A percentile compares a stretch with the other conserved stretches of the same genome.
Evolutionary conservation across 2,329 filamentous ascomycete species (phyloP).

Genomic region (Claviceps sp.): DNA sequence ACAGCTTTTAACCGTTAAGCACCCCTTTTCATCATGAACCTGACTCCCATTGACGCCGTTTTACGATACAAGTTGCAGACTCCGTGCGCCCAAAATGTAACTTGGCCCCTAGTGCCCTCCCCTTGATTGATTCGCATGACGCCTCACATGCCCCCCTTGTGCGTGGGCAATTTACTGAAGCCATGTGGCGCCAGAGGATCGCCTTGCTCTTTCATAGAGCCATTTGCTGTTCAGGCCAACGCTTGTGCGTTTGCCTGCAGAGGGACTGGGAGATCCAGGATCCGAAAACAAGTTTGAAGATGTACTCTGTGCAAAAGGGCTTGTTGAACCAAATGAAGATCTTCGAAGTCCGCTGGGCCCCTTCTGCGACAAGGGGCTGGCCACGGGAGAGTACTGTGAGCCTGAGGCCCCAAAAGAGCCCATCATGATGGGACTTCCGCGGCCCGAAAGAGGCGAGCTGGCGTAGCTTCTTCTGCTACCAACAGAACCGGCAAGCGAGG

Average conservation of each 20-base stretch:
- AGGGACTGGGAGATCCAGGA: slow-evolving; percentile 58
- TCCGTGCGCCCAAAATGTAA: background rate
- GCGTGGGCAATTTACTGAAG: slow-evolving; percentile 12
- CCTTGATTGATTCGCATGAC: background rate
- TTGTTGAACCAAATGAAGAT: slow-evolving; percentile 48
- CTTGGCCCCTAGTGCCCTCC: background rate
- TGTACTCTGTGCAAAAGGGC: slow-evolving; percentile 36
- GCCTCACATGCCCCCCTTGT: background rate
- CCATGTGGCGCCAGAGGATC: slow-evolving; percentile 35
- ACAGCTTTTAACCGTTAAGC: background rate
- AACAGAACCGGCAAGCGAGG: slow-evolving; percentile 49
- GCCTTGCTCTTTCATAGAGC: slow-evolving; percentile 73
- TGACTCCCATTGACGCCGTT: background rate
- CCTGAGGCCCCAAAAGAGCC: slow-evolving; percentile 22
- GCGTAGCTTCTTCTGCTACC: slow-evolving; percentile 43
- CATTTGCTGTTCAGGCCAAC: slow-evolving; percentile 83
- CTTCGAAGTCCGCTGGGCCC: slow-evolving; percentile 39
- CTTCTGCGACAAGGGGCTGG: slow-evolving; percentile 53
- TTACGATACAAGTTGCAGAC: slow-evolving; percentile 1
- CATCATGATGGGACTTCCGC: slow-evolving; percentile 33
- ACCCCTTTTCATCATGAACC: background rate
- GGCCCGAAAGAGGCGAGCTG: slow-evolving; percentile 44
- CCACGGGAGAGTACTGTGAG: slow-evolving; percentile 32
- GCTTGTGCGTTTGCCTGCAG: slow-evolving; percentile 52
- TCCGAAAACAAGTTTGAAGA: slow-evolving; percentile 37